phyloP scores from a whole-genome alignment of 495 filamentous ascomycete genomes.

The Parachaetomium inaequale region DNA sequence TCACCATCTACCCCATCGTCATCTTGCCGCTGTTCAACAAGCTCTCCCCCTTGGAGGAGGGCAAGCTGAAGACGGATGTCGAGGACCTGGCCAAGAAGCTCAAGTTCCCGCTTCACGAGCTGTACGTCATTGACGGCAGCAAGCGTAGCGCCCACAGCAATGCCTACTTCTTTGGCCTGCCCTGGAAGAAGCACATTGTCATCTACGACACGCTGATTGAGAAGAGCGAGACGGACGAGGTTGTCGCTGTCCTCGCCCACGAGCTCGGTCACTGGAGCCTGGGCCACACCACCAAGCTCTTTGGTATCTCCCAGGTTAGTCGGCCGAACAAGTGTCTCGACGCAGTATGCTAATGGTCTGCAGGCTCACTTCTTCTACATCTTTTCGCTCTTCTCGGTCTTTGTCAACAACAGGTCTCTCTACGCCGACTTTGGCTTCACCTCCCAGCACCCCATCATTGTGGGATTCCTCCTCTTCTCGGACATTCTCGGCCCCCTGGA shows the following conservation, averaged over 20 bases:
- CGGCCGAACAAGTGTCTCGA: neutral
- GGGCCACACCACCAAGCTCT: slow-evolving; percentile 89
- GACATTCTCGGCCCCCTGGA: slow-evolving; percentile 91
- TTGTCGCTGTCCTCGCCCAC: slow-evolving; percentile 90
- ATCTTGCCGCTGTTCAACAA: slow-evolving; percentile 98
- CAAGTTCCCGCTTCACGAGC: slow-evolving; percentile 83
- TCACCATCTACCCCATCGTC: slow-evolving; percentile 91
- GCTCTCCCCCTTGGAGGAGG: slow-evolving; percentile 84
- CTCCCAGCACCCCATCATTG: slow-evolving; percentile 81
- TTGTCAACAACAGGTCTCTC: slow-evolving; percentile 90
- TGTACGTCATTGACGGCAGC: slow-evolving; percentile 96
- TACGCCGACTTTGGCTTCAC: slow-evolving; percentile 89
- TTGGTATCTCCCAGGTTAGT: slow-evolving; percentile 80
- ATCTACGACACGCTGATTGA: slow-evolving; percentile 97
- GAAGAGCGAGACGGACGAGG: slow-evolving; percentile 85
- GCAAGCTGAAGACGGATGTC: slow-evolving; percentile 79
- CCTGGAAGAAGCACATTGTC: slow-evolving; percentile 99
- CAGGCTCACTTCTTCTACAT: slow-evolving; percentile 86
- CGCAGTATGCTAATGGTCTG: slow-evolving; percentile 28
- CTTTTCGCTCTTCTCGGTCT: slow-evolving; percentile 92
- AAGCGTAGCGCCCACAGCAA: slow-evolving; percentile 97
- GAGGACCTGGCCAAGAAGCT: slow-evolving; percentile 80
- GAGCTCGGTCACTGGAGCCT: slow-evolving; percentile 97
- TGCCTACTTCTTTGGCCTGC: slow-evolving; percentile 95
- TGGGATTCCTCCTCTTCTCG: slow-evolving; percentile 95